Base-by-base conservation (phyloP, 169 alveolate genomes). In the Cryptosporidium felis region DNA sequence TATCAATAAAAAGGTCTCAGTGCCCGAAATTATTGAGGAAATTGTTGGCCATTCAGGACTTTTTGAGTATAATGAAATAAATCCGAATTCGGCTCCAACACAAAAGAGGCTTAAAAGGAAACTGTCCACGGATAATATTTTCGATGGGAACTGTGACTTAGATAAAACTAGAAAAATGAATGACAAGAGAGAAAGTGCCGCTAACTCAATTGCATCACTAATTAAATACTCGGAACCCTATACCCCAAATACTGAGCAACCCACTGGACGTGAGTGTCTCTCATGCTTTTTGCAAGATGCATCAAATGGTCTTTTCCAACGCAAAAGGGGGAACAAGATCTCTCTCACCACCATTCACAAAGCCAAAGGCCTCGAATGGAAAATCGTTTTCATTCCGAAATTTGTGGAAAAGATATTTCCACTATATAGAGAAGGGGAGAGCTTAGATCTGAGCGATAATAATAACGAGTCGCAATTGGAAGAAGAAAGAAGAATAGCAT, bases 351-450 rank as follows among this genome's bases (percentile, higher is more conserved):
- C 94, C 23, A 91, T 93, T 53, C 96, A 93, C 62, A 89, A 90
- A 49, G 67, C 96, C 4, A 93, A 93, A 89, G 96, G 96, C n/a
- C 81, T 90, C 36, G 96, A 93, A 74, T 93, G 93, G 93, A 89
- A 93, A 60, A 82, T 91, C 67, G 94, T 93, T 34, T 93, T 93
- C 67, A 81, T 93, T 14, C 90, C 92, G 3, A 89, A 88, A 56
- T 80, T 91, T 23, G 88, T 88, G 45, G 96, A 93, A 32, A 91
- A 88, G 14, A 88, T 80, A 67, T 89, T 85, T 8, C 94, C 94
- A 18, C 80, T 88, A 49, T 14, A 49, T 8, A 44, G 47, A 30
- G 90, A 62, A 62, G 49, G 8, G 2, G 67, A 59, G 8, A 61
- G 16, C 51, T 12, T 2, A 9, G 53, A 53, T 14, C 1, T 42